These are phyloP conservation scores for Fusarium sp. DNA, from an alignment of 2,329 filamentous ascomycete genomes.

Conservation along the genomic window DNA sequence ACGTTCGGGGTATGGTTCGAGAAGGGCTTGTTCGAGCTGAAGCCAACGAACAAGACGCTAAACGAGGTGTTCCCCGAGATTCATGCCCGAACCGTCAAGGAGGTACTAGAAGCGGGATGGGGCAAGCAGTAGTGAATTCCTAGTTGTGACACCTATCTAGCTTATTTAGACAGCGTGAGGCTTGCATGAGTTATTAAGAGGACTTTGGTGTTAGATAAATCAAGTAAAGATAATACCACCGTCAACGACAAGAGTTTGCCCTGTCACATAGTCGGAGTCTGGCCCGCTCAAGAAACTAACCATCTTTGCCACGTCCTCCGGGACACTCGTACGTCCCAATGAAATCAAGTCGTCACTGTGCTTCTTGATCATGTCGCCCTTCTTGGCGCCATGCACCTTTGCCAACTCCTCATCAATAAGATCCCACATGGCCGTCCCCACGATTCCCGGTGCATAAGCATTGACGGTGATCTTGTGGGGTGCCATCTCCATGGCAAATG, in stretches of 20 bases:
- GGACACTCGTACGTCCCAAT: conserved; percentile 67
- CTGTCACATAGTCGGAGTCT: conserved; percentile 74
- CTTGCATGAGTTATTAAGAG: not conserved
- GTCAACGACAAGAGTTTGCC: conserved; percentile 73
- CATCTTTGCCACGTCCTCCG: conserved; percentile 71
- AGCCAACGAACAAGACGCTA: not conserved
- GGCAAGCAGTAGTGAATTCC: not conserved
- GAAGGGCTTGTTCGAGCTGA: not conserved
- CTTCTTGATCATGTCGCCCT: conserved; percentile 67
- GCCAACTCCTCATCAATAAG: conserved; percentile 68
- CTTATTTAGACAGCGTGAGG: not conserved
- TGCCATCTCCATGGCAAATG: conserved; percentile 75
- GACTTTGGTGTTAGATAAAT: not conserved
- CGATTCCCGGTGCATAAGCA: conserved; percentile 75
- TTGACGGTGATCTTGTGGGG: conserved; percentile 74
- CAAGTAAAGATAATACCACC: conserved; percentile 66
- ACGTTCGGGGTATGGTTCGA: not conserved
- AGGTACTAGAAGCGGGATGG: not conserved
- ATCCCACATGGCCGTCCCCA: conserved; percentile 77
- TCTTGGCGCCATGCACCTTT: conserved; percentile 60
- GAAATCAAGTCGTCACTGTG: conserved; percentile 66
- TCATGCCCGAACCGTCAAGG: not conserved
- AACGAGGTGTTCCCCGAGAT: not conserved
- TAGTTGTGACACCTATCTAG: too few species aligned
- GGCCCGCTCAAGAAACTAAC: conserved; percentile 71